Base-by-base conservation (phyloP, 1,139 yeast species). In the Taphrina confusa region DNA sequence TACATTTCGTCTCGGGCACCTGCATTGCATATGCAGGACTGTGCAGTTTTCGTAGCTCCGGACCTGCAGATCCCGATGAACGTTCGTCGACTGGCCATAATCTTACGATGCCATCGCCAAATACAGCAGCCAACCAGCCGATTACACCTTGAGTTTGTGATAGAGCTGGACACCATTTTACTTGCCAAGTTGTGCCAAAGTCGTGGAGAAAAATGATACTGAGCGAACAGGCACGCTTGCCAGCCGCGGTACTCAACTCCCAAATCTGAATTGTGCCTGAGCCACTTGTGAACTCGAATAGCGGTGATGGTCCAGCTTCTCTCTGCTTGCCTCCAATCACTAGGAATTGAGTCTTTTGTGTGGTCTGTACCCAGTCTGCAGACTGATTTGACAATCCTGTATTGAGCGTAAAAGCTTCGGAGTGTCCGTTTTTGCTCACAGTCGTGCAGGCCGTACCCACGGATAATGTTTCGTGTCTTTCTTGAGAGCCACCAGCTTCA, bases 141-240 rank as follows among this genome's bases (percentile, higher is more conserved):
- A 56, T n/a, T 14, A 36, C 18, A 5, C 37, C n/a, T 1, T 31
- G 23, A 22, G 22, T 28, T 18, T n/a, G 23, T 14, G 60, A 45
- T 4, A 14, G 20, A 34, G 54, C 52, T 20, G 60, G 60, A 34
- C 55, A 56, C 60, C 60, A 56, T 27, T 56, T 56, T 20, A 56
- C 30, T 20, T 33, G 33, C 60, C 60, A 56, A 22, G 28, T 27
- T 4, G 44, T 28, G 6, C 60, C 60, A 27, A 20, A 56, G 12
- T 40, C 33, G 34, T 56, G 60, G 27, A 31, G 20, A 46, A 28
- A 47, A 16, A 23, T n/a, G 23, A 46, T 46, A 20, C 25, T 34
- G 31, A 46, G 8, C 4, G 8, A 9, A 16, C 25, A 6, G 22
- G n/a, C 18, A 2, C 11, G 9, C 16, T 20, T 33, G 14, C 30